Evolutionary conservation across 768 basidiomycete genomes (phyloP).

Genomic region (Amanita molliuscula): DNA sequence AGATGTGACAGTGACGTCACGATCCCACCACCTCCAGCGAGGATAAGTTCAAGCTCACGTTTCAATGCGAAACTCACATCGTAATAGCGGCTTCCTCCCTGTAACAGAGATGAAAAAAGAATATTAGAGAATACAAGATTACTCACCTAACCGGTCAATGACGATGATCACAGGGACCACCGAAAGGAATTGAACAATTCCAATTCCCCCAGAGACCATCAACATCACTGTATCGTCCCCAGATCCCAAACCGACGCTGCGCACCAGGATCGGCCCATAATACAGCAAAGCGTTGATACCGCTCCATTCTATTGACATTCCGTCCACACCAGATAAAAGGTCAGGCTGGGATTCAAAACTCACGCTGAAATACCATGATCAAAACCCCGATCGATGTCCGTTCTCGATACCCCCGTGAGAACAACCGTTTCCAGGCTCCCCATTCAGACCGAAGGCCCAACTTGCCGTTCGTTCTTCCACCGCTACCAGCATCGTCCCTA

Average conservation of each 20-base stretch:
- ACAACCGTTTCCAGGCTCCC: constrained; percentile 45
- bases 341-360: constrained; percentile 15
- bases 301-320: constrained; percentile 57
- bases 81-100: constrained; percentile 59
- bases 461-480: constrained; percentile 13
- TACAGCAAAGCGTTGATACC: constrained; percentile 81
- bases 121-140: not conserved
- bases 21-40: constrained; percentile 40
- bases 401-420: constrained; percentile 38
- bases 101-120: not conserved
- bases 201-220: constrained; percentile 69
- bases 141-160: constrained; percentile 55
- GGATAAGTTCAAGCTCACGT: not conserved
- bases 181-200: constrained; percentile 67
- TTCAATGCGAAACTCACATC: constrained; percentile 20
- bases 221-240: constrained; percentile 46
- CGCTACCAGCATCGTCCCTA: not conserved
- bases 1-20: constrained; percentile 60
- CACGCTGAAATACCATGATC: constrained; percentile 82
- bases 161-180: constrained; percentile 64
- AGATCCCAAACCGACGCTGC: constrained; percentile 43
- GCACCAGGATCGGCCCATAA: constrained; percentile 68
- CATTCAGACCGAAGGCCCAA: constrained; percentile 22
- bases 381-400: constrained; percentile 62
- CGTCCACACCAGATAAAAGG: not conserved